Conservation (phyloP, 345 rosid species). For the Heritiera littoralis region DNA sequence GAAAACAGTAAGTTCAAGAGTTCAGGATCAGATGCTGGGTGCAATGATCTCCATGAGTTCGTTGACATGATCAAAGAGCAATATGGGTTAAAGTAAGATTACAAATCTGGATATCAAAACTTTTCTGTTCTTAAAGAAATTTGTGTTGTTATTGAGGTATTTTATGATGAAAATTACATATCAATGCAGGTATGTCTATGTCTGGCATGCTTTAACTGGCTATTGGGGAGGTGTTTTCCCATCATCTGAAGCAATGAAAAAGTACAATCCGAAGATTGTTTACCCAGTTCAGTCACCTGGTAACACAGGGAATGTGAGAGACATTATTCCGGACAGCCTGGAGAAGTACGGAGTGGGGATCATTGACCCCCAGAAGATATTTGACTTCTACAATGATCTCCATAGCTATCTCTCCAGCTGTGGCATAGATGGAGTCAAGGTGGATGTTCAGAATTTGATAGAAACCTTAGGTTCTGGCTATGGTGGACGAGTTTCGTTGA, state of each 20-base stretch:
- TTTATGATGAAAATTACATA: conserved; percentile 8
- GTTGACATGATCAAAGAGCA: conserved; percentile 36
- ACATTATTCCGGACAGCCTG: conserved; percentile 41
- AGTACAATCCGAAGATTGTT: conserved; percentile 46
- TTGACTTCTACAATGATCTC: conserved; percentile 51
- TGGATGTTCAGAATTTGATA: conserved; percentile 47
- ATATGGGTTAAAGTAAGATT: conserved; percentile 42
- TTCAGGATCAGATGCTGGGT: conserved; percentile 28
- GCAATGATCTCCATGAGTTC: conserved; percentile 38
- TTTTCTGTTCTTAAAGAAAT: conserved; percentile 1
- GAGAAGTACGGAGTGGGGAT: conserved; percentile 48
- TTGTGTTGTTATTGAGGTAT: neutral
- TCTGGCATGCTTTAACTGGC: conserved; percentile 65
- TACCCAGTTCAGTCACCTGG: conserved; percentile 55
- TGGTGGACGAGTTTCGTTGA: conserved; percentile 57
- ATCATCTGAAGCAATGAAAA: conserved; percentile 49
- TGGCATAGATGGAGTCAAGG: conserved; percentile 53
- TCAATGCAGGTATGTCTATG: conserved; percentile 49
- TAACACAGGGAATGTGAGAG: conserved; percentile 35
- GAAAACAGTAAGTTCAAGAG: conserved; percentile 55
- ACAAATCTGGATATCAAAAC: neutral
- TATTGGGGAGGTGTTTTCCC: conserved; percentile 70
- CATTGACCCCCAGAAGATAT: conserved; percentile 40
- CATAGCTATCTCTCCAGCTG: conserved; percentile 45
- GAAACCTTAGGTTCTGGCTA: conserved; percentile 57